Conservation (phyloP, 768 basidiomycete species). For the Russula dissimulans region DNA sequence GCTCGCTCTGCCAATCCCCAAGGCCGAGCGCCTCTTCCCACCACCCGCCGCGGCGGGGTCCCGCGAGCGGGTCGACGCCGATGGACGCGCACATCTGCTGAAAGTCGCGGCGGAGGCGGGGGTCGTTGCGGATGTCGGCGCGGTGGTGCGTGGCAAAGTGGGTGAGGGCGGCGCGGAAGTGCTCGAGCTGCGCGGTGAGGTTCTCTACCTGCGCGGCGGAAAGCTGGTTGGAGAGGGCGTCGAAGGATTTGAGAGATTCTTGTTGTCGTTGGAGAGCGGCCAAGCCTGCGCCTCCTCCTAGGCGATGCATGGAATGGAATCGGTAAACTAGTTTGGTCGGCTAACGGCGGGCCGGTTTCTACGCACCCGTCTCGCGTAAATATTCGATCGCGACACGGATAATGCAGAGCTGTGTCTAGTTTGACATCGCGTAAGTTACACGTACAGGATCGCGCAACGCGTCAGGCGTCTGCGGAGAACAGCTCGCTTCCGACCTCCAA, state of each 20-base stretch:
- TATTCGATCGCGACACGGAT: no score
- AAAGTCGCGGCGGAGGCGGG: constrained; percentile 84
- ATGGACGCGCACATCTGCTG: constrained; percentile 94
- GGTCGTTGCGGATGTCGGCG: constrained; percentile 73
- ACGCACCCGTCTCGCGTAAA: no score
- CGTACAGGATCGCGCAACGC: no score
- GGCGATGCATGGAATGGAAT: constrained; percentile 51
- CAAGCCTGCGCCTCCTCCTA: constrained; percentile 67
- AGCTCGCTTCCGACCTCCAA: no score
- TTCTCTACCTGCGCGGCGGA: constrained; percentile 68
- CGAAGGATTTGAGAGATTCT: constrained; percentile 71
- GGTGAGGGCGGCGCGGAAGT: constrained; percentile 71
- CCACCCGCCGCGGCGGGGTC: constrained; percentile 74
- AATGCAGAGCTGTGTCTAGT: no score
- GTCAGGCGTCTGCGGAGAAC: no score
- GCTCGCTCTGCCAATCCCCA: constrained; percentile 92
- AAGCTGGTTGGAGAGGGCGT: constrained; percentile 69
- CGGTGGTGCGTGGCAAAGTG: constrained; percentile 83
- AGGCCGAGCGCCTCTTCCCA: constrained; percentile 61
- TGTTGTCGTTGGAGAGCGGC: constrained; percentile 88
- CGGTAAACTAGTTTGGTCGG: no score
- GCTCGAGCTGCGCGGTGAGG: constrained; percentile 71
- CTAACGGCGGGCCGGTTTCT: no score
- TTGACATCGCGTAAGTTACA: no score
- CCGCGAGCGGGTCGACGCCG: constrained; percentile 90